Evolutionary conservation across 345 rosid genomes (phyloP).

Genomic region (Raphanus raphanistrum): DNA sequence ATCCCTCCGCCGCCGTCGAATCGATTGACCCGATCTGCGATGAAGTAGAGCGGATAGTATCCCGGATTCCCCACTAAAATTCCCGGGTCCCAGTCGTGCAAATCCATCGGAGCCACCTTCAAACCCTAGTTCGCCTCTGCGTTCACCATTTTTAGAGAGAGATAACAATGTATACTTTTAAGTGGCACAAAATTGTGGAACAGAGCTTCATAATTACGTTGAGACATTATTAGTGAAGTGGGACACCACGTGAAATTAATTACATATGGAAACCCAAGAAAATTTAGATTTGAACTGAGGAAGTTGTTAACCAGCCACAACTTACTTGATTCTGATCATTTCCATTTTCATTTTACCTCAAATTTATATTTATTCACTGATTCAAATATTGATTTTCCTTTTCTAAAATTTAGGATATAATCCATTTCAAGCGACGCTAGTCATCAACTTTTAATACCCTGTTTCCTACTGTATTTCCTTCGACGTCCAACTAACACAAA

Average conservation of each 20-base stretch:
- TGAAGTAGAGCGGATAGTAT: too few species aligned
- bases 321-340: constrained; percentile 22
- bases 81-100: too few species aligned
- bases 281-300: constrained; percentile 39
- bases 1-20: too few species aligned
- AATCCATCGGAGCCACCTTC: too few species aligned
- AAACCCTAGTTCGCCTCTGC: too few species aligned
- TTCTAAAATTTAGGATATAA: constrained; percentile 10
- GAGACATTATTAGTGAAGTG: neutral
- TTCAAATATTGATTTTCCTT: neutral
- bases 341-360: neutral
- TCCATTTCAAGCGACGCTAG: neutral
- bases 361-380: neutral
- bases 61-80: too few species aligned
- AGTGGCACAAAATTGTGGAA: neutral
- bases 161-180: neutral
- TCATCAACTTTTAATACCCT: constrained; percentile 15
- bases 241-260: constrained; percentile 20
- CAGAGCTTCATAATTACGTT: neutral
- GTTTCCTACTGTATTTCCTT: constrained; percentile 13
- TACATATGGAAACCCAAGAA: constrained; percentile 11
- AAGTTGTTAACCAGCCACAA: constrained; percentile 39
- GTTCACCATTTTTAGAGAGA: too few species aligned
- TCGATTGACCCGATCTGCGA: too few species aligned
- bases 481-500: neutral